phyloP scores from a whole-genome alignment of 148 eudicot species.

The Bassia scoparia region DNA sequence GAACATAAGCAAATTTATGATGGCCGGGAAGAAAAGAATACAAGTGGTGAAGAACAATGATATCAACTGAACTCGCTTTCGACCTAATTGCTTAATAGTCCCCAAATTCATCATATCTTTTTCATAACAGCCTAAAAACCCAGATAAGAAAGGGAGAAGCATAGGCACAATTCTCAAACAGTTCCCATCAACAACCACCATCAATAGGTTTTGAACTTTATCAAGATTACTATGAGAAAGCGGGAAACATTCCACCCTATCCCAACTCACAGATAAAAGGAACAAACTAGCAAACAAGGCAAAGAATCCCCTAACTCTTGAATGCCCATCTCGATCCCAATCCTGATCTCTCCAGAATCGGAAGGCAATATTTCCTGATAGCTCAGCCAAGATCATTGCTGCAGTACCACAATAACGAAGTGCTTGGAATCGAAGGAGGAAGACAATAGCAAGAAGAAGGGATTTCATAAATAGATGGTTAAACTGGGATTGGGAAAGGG shows the following conservation, averaged over 20 bases:
- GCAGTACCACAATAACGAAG: slow-evolving; percentile 80
- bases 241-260: slow-evolving; percentile 82
- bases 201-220: slow-evolving; percentile 38
- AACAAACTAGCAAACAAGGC: slow-evolving; percentile 53
- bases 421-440: slow-evolving; percentile 83
- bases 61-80: slow-evolving; percentile 56
- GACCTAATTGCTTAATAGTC: slow-evolving; percentile 55
- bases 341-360: slow-evolving; percentile 40
- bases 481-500: slow-evolving; percentile 45
- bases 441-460: slow-evolving; percentile 57
- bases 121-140: slow-evolving; percentile 83
- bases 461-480: slow-evolving; percentile 49
- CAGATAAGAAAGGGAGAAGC: slow-evolving; percentile 86
- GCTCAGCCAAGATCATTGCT: slow-evolving; percentile 78
- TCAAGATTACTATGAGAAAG: slow-evolving; percentile 55
- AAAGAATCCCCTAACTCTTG: slow-evolving; percentile 61
- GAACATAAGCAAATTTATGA: slow-evolving; percentile 70
- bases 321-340: slow-evolving; percentile 33
- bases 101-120: slow-evolving; percentile 57
- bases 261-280: slow-evolving; percentile 87
- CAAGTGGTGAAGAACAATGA: slow-evolving; percentile 72
- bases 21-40: slow-evolving; percentile 75
- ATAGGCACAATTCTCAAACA: slow-evolving; percentile 85
- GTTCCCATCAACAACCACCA: slow-evolving; percentile 43
- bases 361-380: slow-evolving; percentile 66